Base-by-base conservation (phyloP, 129 eudicot species). In the Logfia minima region DNA sequence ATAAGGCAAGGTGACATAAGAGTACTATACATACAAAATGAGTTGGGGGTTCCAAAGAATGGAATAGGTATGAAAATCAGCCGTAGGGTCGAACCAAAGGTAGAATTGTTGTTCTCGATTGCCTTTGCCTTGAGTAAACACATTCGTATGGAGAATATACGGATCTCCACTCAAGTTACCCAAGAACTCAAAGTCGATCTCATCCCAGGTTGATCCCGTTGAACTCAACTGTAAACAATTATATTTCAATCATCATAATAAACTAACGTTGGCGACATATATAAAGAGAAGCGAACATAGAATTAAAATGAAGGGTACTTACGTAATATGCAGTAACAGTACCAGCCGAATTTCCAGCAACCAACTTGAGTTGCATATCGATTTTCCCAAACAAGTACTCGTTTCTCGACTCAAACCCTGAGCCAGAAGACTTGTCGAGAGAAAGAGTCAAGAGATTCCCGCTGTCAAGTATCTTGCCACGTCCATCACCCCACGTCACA, bases 401-500 rank as follows among this genome's bases (percentile, higher is more conserved):
- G 4, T 79, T 84, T 69, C 22, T 84, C 52, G 90, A 87, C 63
- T 87, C 86, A 45, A 87, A 87, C 6, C 90, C 90, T 3, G 90
- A 87, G 60, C 90, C 90, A 8, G 90, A 87, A 0, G 84, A 37
- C 52, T 75, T 84, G 37, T 87, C 90, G 53, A 87, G 90, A 0
- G 88, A 81, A 18, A 87, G 88, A 11, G 90, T 84, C 24, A 87
- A 76, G 62, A 86, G 84, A 0, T 86, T 35, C 0, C 87, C 90
- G 23, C 75, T 81, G 65, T 86, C 64, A 35, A 86, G 90, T 37
- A 86, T 83, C 41, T 80, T 77, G 1, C 83, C 90, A 17, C 90
- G 87, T 3, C 90, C 90, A 51, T 86, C 87, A 0, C 90, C 90
- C 90, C 90, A 86, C 13, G 87, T 86, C 13, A 86, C 59, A 32